Base-by-base conservation (phyloP, 371 early-diverging fungal genomes). In the Chytridiales sp. region DNA sequence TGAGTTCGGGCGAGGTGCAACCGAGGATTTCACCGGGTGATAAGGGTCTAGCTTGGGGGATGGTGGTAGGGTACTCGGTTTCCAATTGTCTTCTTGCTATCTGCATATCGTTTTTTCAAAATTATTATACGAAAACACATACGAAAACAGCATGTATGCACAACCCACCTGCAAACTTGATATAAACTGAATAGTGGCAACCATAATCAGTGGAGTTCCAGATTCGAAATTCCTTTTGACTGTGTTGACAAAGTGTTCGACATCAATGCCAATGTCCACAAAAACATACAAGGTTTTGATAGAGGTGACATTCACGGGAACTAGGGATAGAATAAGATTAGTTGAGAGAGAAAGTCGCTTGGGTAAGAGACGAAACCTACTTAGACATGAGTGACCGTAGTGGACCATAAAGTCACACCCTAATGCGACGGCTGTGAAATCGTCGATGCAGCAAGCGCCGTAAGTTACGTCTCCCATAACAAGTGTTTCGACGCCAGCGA, bases 401-500 rank as follows among this genome's bases (percentile, higher is more conserved):
- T 99, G 99, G 17, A 99, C 85, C 73, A 99, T 79, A 64, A 97
- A 93, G 73, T 99, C 99, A 72, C 97, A 97, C 1, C 89, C 94
- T 3, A 98, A 78, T 1, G 91, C 92, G 29, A 85, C 79, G 0
- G 97, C 97, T 0, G 95, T 94, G 66, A 84, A 94, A 68, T 99
- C 99, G 75, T 99, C 99, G 30, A 99, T 84, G 74, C 99, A 99
- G 73, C 99, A 99, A 15, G 99, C 99, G 29, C 99, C 99, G 70
- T 99, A 99, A 0, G 99, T 99, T 3, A 99, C 99, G 78, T 99
- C 99, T 21, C 95, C 96, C 91, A 99, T 95, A 40, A 99, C 89
- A 22, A 97, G 78, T 5, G 93, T 93, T 60, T 94, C 97, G 3
- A 92, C 94, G 17, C 84, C 79, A 66, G 87, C 87, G 59, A 94